Base-by-base conservation (phyloP, 768 basidiomycete genomes). In the Tylopilus rubrobrunneus region DNA sequence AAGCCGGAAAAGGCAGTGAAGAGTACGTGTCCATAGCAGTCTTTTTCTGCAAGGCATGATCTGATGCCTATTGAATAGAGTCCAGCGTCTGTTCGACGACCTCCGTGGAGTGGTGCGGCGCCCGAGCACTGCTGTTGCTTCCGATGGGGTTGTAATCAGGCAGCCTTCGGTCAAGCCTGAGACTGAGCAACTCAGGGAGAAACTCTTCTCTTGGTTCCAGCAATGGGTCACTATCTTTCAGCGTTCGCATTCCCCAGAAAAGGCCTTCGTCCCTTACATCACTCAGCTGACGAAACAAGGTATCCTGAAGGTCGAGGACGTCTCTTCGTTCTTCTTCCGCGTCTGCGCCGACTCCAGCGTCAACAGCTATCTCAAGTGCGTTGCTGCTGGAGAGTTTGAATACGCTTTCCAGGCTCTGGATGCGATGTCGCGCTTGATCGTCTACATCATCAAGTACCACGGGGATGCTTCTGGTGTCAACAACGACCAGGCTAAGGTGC, bases 401-500 rank as follows among this genome's bases (percentile, higher is more conserved):
- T 82, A 83, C 52, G 84, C 90, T 23, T 98, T 95, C 77, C 93
- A 92, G 67, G 89, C 93, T 15, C 77, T 98, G 62, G 97, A 99
- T 70, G 94, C 97, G 1, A 85, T 98, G 78, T 92, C 96, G 36
- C 84, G 93, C 58, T 78, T 99, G 56, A 92, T 99, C 59, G 89
- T 92, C 34, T 93, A 97, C 71, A 95, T 99, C 74, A 94, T 98
- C 82, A 98, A 98, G 76, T 98, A 98, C 69, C 96, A 98, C 61
- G 97, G 95, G 11, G 97, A 99, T 73, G 91, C 94, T 27, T 85
- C 88, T 12, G 93, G 91, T 10, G 79, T 91, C 54, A 91, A 94
- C 71, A 92, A 92, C 62, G 94, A 96, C 62, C 88, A 92, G 62
- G 92, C 94, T 17, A 97, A 97, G 70, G 91, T 95, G 12, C 91